Evolutionary conservation across 805 yeast genomes (phyloP).

Genomic region (Suhomyces faveliae): DNA sequence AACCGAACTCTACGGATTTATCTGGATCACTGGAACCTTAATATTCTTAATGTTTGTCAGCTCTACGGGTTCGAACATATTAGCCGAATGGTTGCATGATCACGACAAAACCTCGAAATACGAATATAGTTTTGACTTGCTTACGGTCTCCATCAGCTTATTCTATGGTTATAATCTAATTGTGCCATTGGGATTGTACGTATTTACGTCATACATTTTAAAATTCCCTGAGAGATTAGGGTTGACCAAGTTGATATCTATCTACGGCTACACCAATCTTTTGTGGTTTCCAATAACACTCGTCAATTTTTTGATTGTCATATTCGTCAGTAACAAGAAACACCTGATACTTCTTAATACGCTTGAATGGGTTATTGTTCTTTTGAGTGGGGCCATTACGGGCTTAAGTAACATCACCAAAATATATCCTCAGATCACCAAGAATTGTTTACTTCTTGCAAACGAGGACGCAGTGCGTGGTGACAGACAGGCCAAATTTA

Average conservation of each 20-base stretch:
- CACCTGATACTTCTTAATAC: constrained; percentile 42
- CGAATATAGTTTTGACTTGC: constrained; percentile 56
- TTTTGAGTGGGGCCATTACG: constrained; percentile 58
- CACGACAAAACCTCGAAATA: constrained; percentile 36
- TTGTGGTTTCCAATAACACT: constrained; percentile 85
- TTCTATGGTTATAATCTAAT: constrained; percentile 74
- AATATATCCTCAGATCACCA: constrained; percentile 37
- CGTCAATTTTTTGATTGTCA: constrained; percentile 55
- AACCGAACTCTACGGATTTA: constrained; percentile 78
- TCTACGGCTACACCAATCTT: constrained; percentile 82
- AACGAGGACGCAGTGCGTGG: constrained; percentile 30
- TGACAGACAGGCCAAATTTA: constrained; percentile 30
- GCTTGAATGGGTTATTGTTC: constrained; percentile 63
- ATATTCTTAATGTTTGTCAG: constrained; percentile 73
- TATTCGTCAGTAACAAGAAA: constrained; percentile 40
- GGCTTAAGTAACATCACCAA: constrained; percentile 54
- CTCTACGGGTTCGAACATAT: constrained; percentile 62
- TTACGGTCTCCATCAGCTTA: constrained; percentile 66
- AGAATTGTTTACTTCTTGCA: constrained; percentile 32
- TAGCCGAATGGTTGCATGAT: constrained; percentile 53
- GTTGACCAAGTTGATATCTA: constrained; percentile 60
- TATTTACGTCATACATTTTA: constrained; percentile 50
- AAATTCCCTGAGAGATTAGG: constrained; percentile 51
- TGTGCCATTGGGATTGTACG: constrained; percentile 58
- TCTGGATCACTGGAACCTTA: constrained; percentile 87